Percentiles rank a stretch among this genome's conserved stretches.
Conservation (phyloP, 495 filamentous ascomycete species). For the Lineolata rhizophorae region DNA sequence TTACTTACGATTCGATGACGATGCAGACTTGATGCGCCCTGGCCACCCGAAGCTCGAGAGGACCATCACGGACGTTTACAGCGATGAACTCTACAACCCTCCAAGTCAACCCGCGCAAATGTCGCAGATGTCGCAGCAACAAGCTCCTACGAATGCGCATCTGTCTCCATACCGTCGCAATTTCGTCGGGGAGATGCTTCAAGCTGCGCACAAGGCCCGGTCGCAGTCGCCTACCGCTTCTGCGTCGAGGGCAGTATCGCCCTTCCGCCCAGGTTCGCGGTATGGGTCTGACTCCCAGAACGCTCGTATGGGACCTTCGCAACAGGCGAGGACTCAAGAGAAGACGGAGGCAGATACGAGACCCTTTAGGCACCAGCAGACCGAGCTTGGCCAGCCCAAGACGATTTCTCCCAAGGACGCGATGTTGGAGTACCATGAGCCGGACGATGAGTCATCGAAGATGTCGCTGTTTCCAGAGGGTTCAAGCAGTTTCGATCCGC, state of each 20-base stretch:
- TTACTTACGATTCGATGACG: slow-evolving; percentile 30
- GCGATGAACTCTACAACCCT: slow-evolving; percentile 71
- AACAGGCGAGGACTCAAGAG: slow-evolving; percentile 34
- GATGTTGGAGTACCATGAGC: slow-evolving; percentile 61
- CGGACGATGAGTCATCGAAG: slow-evolving; percentile 42
- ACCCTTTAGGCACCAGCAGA: slow-evolving; percentile 21
- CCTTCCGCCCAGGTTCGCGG: slow-evolving; percentile 60
- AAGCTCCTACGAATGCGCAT: slow-evolving; percentile 6
- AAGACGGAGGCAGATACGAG: slow-evolving; percentile 35
- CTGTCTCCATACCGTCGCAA: slow-evolving; percentile 37
- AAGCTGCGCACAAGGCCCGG: slow-evolving; percentile 50
- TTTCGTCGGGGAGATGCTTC: slow-evolving; percentile 49
- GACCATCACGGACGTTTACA: slow-evolving; percentile 66
- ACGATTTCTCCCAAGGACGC: slow-evolving; percentile 96
- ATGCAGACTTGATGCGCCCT: slow-evolving; percentile 12
- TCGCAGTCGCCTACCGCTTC: slow-evolving; percentile 30
- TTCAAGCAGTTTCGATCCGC: slow-evolving; percentile 25
- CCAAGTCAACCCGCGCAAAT: slow-evolving; percentile 16
- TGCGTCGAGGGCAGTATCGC: slow-evolving; percentile 50
- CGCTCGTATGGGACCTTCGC: slow-evolving; percentile 29
- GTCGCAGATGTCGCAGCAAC: slow-evolving; percentile 15
- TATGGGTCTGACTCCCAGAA: slow-evolving; percentile 24
- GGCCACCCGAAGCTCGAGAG: slow-evolving; percentile 52
- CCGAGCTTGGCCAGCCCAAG: slow-evolving; percentile 24
- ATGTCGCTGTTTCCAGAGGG: slow-evolving; percentile 44